A percentile compares a stretch with the other conserved stretches of the same genome.
Conservation (phyloP, 108 stramenopile genomes). For the Mediolabrus comicus region DNA sequence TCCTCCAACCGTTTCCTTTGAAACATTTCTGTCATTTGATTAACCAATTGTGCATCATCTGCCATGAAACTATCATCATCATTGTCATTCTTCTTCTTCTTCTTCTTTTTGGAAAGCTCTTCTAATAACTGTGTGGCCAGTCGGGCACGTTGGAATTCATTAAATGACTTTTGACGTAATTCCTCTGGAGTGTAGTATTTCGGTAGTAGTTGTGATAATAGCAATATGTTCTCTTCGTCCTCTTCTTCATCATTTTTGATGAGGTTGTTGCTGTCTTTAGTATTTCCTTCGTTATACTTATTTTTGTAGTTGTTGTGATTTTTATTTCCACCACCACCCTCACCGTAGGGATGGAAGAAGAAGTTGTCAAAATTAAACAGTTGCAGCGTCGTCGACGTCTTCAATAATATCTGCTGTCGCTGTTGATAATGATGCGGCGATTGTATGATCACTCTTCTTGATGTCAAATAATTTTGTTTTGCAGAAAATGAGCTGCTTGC, state of each 20-base stretch:
- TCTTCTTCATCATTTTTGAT: slow-evolving; percentile 3
- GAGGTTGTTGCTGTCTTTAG: background rate
- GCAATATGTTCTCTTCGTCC: background rate
- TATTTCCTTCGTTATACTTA: background rate
- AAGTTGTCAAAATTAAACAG: too few species aligned
- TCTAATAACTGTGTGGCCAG: slow-evolving; percentile 10
- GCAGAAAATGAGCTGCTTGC: too few species aligned
- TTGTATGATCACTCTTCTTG: too few species aligned
- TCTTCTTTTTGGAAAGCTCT: background rate
- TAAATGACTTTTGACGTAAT: background rate
- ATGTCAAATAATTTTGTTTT: too few species aligned
- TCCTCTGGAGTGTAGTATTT: background rate
- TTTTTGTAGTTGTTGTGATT: background rate
- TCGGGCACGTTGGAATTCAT: slow-evolving; percentile 27
- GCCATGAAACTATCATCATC: background rate
- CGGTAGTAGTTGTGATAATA: slow-evolving; percentile 27
- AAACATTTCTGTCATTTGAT: background rate
- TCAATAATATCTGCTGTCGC: too few species aligned
- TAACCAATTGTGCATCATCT: background rate
- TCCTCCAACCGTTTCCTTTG: slow-evolving; percentile 3
- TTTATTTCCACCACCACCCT: background rate
- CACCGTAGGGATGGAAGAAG: too few species aligned
- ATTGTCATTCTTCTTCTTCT: background rate
- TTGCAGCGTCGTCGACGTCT: too few species aligned
- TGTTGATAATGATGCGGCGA: too few species aligned